Conservation (phyloP, 2,329 filamentous ascomycete genomes). For the Daldinia eschscholtzii region DNA sequence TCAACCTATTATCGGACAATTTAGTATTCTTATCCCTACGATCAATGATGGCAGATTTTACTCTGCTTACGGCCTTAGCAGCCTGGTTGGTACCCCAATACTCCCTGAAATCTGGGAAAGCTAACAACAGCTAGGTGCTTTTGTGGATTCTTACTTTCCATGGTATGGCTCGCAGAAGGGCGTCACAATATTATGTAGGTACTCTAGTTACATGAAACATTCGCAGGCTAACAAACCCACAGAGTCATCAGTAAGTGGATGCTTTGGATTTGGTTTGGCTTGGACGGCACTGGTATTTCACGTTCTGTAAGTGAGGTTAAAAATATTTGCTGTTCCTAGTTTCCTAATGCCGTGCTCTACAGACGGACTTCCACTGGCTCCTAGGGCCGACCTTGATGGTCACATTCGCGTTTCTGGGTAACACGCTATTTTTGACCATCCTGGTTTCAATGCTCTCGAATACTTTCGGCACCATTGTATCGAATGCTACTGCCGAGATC, state of each 20-base stretch:
- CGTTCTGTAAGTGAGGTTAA: conserved; percentile 60
- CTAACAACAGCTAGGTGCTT: conserved; percentile 68
- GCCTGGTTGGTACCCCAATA: conserved; percentile 67
- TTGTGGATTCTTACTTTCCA: conserved; percentile 81
- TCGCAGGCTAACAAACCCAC: conserved; percentile 34
- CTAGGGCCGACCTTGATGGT: conserved; percentile 85
- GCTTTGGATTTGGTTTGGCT: conserved; percentile 92
- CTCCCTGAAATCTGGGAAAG: background rate
- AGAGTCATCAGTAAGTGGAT: conserved; percentile 88
- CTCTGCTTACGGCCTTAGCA: conserved; percentile 79
- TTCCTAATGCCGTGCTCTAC: conserved; percentile 31
- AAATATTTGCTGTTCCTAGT: conserved; percentile 25
- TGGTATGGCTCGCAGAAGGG: conserved; percentile 81
- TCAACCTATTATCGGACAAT: conserved; percentile 86
- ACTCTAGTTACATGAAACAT: background rate
- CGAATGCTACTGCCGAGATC: conserved; percentile 84
- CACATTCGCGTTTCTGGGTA: conserved; percentile 85
- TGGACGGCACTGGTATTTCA: conserved; percentile 77
- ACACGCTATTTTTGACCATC: conserved; percentile 90
- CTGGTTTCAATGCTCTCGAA: conserved; percentile 88
- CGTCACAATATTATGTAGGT: conserved; percentile 68
- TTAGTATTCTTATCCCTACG: conserved; percentile 84
- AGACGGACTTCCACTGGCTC: conserved; percentile 81
- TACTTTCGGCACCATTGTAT: conserved; percentile 82
- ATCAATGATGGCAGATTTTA: conserved; percentile 89